phyloP scores from a whole-genome alignment of 306 rosid genomes.

The Gastrolobium villosum region DNA sequence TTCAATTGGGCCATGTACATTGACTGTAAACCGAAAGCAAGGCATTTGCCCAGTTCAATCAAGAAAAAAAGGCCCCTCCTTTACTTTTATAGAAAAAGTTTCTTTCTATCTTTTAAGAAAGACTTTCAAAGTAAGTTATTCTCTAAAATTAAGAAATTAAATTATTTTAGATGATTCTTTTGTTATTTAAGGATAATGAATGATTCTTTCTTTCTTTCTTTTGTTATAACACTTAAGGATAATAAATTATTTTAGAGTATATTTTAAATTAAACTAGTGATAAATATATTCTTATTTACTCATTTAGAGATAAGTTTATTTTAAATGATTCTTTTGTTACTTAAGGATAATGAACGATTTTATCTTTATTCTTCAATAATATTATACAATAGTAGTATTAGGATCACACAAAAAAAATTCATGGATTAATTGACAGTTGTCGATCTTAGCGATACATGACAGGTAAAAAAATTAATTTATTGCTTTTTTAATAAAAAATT shows the following conservation, averaged over 20 bases:
- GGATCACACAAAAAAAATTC: background rate
- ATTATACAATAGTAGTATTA: background rate
- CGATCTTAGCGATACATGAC: too few relatives aligned
- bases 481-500: too few relatives aligned
- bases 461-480: too few relatives aligned
- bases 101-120: background rate
- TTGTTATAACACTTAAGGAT: too few relatives aligned
- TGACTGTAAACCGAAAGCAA: constrained; percentile 42
- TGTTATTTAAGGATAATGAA: background rate
- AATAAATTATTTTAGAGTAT: too few relatives aligned
- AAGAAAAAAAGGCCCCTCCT: constrained; percentile 14
- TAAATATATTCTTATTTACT: background rate
- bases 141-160: background rate
- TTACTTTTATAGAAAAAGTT: constrained; percentile 8
- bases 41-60: constrained; percentile 36
- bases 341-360: background rate
- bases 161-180: background rate
- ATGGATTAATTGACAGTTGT: background rate
- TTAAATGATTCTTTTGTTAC: background rate
- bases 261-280: background rate
- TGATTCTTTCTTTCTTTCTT: background rate
- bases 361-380: background rate
- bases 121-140: background rate
- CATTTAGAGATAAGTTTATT: background rate
- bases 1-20: constrained; percentile 38